Evolutionary conservation across 352 stramenopile species (phyloP).

Genomic region (Peronospora tabacina): DNA sequence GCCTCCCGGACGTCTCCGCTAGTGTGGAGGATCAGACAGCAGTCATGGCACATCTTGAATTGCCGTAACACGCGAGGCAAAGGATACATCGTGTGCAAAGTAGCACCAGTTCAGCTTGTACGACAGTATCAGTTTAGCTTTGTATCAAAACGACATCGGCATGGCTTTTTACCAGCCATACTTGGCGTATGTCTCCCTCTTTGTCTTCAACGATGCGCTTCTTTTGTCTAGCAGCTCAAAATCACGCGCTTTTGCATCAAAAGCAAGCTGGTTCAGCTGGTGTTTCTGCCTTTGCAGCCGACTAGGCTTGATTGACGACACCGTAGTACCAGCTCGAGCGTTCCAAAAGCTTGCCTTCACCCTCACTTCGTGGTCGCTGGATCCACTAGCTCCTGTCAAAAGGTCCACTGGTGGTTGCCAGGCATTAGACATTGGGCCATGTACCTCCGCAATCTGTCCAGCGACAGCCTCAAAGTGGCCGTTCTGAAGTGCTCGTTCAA

Average conservation of each 20-base stretch:
- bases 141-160: neutral
- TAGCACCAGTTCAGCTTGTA: conserved; percentile 4
- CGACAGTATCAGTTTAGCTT: conserved; percentile 4
- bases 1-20: conserved; percentile 5
- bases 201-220: conserved; percentile 57
- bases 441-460: conserved; percentile 57
- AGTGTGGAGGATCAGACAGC: conserved; percentile 25
- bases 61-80: conserved; percentile 15
- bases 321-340: conserved; percentile 37
- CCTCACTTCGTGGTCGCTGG: conserved; percentile 36
- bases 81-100: conserved; percentile 2
- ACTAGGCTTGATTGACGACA: conserved; percentile 55
- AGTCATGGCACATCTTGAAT: conserved; percentile 20
- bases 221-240: conserved; percentile 66
- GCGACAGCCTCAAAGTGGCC: conserved; percentile 56
- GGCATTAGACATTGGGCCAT: conserved; percentile 36
- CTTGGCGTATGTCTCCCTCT: conserved; percentile 72
- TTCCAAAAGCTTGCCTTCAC: conserved; percentile 73
- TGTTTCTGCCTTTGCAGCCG: conserved; percentile 73
- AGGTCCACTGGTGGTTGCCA: conserved; percentile 47
- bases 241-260: conserved; percentile 66
- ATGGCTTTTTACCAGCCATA: conserved; percentile 55
- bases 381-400: conserved; percentile 7
- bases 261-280: conserved; percentile 76
- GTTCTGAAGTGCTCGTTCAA: conserved; percentile 62